Conservation (phyloP, 2,329 filamentous ascomycete genomes). For the Laburnicola sp. region DNA sequence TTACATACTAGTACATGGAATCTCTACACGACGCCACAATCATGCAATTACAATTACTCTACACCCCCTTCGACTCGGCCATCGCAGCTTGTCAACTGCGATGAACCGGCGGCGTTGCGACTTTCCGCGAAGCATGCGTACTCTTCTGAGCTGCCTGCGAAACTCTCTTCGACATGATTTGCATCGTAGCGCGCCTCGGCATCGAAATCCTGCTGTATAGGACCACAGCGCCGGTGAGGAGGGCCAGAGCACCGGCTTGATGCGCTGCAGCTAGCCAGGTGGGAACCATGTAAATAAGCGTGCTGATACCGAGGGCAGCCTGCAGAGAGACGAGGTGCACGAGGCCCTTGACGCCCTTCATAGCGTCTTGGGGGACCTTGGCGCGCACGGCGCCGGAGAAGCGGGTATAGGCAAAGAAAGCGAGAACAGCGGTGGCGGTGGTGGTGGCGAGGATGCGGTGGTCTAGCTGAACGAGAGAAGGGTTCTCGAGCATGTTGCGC, state of each 20-base stretch:
- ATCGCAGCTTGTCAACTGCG: slow-evolving; percentile 27
- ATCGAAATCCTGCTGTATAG: slow-evolving; percentile 63
- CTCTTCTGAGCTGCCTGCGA: slow-evolving; percentile 35
- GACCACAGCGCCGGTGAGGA: slow-evolving; percentile 80
- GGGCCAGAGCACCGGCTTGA: slow-evolving; percentile 84
- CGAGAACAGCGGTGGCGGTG: slow-evolving; percentile 79
- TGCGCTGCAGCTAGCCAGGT: slow-evolving; percentile 85
- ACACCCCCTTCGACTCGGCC: slow-evolving; percentile 16
- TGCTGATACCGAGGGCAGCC: slow-evolving; percentile 83
- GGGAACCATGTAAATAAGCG: slow-evolving; percentile 91
- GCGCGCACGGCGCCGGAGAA: slow-evolving; percentile 66
- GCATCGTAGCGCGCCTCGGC: slow-evolving; percentile 38
- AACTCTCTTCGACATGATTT: too few relatives aligned
- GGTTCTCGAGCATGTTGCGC: slow-evolving; percentile 98
- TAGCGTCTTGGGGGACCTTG: slow-evolving; percentile 60
- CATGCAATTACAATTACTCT: neutral
- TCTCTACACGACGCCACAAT: too few relatives aligned
- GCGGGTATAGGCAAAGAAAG: slow-evolving; percentile 79
- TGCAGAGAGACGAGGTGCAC: slow-evolving; percentile 83
- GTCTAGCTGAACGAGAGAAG: slow-evolving; percentile 90
- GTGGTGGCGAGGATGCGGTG: slow-evolving; percentile 90
- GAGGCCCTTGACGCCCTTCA: slow-evolving; percentile 75
- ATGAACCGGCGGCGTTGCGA: slow-evolving; percentile 23
- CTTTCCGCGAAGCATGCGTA: slow-evolving; percentile 19
- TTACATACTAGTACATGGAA: too few relatives aligned